These are phyloP conservation scores for Aureobasidium sp. DNA, from an alignment of 2,329 filamentous ascomycete species.

Conservation along the genomic window DNA sequence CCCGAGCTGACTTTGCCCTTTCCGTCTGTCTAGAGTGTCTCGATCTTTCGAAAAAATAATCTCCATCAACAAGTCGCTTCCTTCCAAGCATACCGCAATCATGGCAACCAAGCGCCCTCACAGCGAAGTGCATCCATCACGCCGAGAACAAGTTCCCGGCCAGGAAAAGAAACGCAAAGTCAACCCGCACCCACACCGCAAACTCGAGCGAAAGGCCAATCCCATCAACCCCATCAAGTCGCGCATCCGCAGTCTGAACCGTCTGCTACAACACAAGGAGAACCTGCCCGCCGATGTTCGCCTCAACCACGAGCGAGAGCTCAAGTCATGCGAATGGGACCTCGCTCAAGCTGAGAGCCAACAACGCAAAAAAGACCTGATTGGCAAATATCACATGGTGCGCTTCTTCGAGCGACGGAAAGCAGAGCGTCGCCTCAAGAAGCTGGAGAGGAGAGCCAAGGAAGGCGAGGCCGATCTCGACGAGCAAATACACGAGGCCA, in stretches of 20 bases:
- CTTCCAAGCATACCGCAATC: background rate
- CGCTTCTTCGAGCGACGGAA: slow-evolving; percentile 76
- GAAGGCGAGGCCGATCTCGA: slow-evolving; percentile 29
- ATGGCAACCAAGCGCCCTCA: slow-evolving; percentile 25
- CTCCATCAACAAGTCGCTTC: background rate
- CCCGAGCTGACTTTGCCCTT: slow-evolving; percentile 8
- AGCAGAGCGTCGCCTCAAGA: slow-evolving; percentile 57
- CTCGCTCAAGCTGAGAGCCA: slow-evolving; percentile 53
- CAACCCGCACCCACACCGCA: slow-evolving; percentile 20
- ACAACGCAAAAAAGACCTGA: slow-evolving; percentile 61
- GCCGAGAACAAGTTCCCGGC: slow-evolving; percentile 21
- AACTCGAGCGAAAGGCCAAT: slow-evolving; percentile 29
- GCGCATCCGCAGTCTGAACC: slow-evolving; percentile 61
- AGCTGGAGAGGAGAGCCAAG: slow-evolving; percentile 53
- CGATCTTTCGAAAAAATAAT: slow-evolving; percentile 5
- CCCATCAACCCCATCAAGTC: slow-evolving; percentile 56
- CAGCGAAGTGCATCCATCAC: slow-evolving; percentile 23
- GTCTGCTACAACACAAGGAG: slow-evolving; percentile 53
- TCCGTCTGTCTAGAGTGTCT: background rate
- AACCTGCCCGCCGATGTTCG: slow-evolving; percentile 62
- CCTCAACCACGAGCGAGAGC: slow-evolving; percentile 64
- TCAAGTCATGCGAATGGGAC: slow-evolving; percentile 59
- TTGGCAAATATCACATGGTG: slow-evolving; percentile 74
- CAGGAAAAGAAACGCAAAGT: slow-evolving; percentile 22
- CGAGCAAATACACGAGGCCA: slow-evolving; percentile 45